These are phyloP conservation scores for Amanita pallidorosea DNA, from an alignment of 768 basidiomycete genomes.

Conservation along the genomic window DNA sequence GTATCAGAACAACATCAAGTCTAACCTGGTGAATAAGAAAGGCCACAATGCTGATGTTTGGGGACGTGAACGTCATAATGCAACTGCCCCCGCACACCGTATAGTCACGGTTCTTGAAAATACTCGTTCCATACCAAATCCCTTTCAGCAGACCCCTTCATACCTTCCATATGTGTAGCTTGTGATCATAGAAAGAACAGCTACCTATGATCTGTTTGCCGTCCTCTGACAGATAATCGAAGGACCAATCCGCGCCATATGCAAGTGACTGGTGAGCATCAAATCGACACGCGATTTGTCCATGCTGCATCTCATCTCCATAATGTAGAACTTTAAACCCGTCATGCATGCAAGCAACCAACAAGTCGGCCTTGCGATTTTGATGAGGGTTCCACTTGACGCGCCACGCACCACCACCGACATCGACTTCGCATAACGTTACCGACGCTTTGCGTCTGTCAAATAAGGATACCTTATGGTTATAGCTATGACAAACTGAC, in stretches of 20 bases:
- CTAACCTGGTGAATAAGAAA: slow-evolving; percentile 13
- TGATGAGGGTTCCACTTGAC: slow-evolving; percentile 88
- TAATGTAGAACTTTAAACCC: slow-evolving; percentile 81
- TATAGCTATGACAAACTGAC: slow-evolving; percentile 48
- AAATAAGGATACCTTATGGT: slow-evolving; percentile 69
- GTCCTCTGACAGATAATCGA: slow-evolving; percentile 16
- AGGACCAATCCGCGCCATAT: slow-evolving; percentile 90
- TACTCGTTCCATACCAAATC: not conserved
- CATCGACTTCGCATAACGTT: slow-evolving; percentile 49
- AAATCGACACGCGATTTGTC: slow-evolving; percentile 45
- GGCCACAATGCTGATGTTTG: slow-evolving; percentile 46
- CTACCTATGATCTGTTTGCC: slow-evolving; percentile 58
- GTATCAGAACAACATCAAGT: too few species aligned
- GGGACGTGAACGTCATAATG: slow-evolving; percentile 29
- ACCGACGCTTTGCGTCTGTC: slow-evolving; percentile 60
- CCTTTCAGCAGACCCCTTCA: slow-evolving; percentile 20
- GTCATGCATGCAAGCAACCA: slow-evolving; percentile 97
- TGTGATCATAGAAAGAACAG: slow-evolving; percentile 94
- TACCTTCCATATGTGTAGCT: slow-evolving; percentile 68
- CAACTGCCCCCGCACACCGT: slow-evolving; percentile 19
- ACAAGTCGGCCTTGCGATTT: slow-evolving; percentile 56
- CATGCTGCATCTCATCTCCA: slow-evolving; percentile 13
- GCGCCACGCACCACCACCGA: slow-evolving; percentile 93
- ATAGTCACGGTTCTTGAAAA: slow-evolving; percentile 3
- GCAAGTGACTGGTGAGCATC: slow-evolving; percentile 76